Conservation (phyloP, 2,329 filamentous ascomycete species). For the Penicillium decumbens region DNA sequence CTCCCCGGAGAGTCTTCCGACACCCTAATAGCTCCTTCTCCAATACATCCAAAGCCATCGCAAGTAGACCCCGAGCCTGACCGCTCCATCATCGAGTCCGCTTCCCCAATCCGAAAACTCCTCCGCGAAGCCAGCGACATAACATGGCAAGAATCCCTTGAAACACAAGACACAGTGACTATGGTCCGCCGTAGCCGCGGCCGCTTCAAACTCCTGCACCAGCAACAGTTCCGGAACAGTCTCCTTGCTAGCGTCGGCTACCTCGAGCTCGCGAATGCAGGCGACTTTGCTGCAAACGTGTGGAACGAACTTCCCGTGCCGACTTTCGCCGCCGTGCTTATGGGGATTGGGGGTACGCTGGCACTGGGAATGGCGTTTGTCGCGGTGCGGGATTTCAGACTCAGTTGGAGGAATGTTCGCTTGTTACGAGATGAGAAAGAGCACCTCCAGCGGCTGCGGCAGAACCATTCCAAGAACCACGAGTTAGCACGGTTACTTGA, state of each 20-base stretch:
- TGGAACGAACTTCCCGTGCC: constrained; percentile 54
- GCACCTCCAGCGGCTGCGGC: constrained; percentile 24
- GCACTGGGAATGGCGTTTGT: constrained; percentile 47
- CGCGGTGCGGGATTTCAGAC: constrained; percentile 44
- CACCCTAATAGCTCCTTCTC: constrained; percentile 12
- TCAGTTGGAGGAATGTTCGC: constrained; percentile 46
- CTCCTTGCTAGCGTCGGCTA: constrained; percentile 46
- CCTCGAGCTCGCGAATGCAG: constrained; percentile 54
- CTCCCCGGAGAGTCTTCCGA: constrained; percentile 14
- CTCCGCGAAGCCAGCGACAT: constrained; percentile 20
- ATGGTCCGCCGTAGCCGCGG: constrained; percentile 13
- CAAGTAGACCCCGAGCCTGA: constrained; percentile 8
- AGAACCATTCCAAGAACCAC: constrained; percentile 18
- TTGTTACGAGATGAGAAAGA: constrained; percentile 44
- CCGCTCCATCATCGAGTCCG: constrained; percentile 3
- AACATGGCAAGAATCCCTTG: constrained; percentile 16
- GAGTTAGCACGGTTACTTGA: constrained; percentile 27
- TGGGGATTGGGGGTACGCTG: constrained; percentile 50
- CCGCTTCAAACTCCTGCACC: constrained; percentile 18
- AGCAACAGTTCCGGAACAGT: constrained; percentile 33
- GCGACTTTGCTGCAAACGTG: constrained; percentile 56
- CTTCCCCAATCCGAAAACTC: constrained; percentile 14
- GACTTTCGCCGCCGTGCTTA: constrained; percentile 46
- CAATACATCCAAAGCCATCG: background rate
- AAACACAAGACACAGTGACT: constrained; percentile 13